Evolutionary conservation across 805 yeast genomes (phyloP), one percentile per base, ranked within the genome.

Genomic region (Candida oleophila): DNA sequence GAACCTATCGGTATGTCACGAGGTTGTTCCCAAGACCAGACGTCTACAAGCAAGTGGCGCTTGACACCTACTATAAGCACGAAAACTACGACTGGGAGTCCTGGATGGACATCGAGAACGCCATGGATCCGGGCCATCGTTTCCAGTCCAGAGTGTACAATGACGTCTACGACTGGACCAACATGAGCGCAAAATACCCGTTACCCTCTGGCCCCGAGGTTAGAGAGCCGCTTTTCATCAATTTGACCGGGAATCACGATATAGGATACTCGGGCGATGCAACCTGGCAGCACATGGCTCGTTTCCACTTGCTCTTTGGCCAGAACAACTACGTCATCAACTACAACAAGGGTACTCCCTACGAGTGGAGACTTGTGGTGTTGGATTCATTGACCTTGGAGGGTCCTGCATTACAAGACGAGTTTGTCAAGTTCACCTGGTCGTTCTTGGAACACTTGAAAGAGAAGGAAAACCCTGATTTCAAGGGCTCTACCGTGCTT

Each of bases 211-310:
- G 34, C 25, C 74, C 75, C 25, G 68, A 70, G 53, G 70, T 62
- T 18, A 73, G 76, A 32, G 81, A 80, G 48, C 91, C 89, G 9
- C 66, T 87, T 33, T 81, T 92, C 59, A 77, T 89, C 50, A 94
- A 94, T 62, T 70, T 94, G 41, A 84, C 96, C 1, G 99, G 99
- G 1, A 94, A 94, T 62, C 99, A 94, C 62, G 99, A 94, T 63
- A 83, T 92, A 41, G 99, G 99, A 0, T 92, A 94, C 62, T 80
- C 87, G 41, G 98, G 98, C 0, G 99, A 94, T 65, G 89, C 95
- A 36, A 90, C 96, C 0, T 82, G 83, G 71, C 97, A 89, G 57
- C 96, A 95, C 57, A 81, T 89, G 82, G 80, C 88, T 1, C 74
- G 99, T 53, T 94, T 82, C 68, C 76, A 74, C 45, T 69, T 70